Conservation (phyloP, 176 grass and related monocot genomes). For the Eleusine indica region DNA sequence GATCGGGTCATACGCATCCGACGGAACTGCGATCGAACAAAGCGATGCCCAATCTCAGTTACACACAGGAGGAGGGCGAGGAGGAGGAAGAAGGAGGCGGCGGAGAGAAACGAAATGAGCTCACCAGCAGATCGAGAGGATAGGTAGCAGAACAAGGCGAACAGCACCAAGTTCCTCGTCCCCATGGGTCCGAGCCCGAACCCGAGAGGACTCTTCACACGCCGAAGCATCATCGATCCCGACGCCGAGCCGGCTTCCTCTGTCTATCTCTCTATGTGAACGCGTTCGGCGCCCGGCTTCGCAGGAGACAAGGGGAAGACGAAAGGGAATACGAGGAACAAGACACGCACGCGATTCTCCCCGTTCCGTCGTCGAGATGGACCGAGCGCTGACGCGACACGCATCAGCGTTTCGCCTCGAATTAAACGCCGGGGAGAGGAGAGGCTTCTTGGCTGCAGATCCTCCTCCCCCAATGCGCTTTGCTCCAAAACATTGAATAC, state of each 20-base stretch:
- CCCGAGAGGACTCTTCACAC: neutral
- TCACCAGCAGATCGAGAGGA: constrained; percentile 42
- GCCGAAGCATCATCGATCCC: neutral
- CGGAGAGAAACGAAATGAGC: neutral
- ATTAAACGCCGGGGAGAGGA: constrained; percentile 42
- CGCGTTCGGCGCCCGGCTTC: neutral
- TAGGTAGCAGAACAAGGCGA: constrained; percentile 19
- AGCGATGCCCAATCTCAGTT: neutral
- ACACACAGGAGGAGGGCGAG: neutral
- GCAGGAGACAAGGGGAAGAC: constrained; percentile 40
- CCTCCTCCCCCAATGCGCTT: neutral
- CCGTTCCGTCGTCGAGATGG: neutral
- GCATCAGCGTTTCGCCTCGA: constrained; percentile 30
- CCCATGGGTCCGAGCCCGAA: neutral
- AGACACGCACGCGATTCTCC: neutral
- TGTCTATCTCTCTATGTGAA: neutral
- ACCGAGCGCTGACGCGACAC: constrained; percentile 13
- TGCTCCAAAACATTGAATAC: constrained; percentile 27
- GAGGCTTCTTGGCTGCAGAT: neutral
- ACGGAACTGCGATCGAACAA: neutral
- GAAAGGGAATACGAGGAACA: constrained; percentile 34
- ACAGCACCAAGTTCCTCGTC: neutral
- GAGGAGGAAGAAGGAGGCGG: neutral
- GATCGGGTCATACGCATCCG: constrained; percentile 67
- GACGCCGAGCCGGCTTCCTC: neutral